Conservation (phyloP, 2,329 filamentous ascomycete species). For the Sporothrix variecibatus region DNA sequence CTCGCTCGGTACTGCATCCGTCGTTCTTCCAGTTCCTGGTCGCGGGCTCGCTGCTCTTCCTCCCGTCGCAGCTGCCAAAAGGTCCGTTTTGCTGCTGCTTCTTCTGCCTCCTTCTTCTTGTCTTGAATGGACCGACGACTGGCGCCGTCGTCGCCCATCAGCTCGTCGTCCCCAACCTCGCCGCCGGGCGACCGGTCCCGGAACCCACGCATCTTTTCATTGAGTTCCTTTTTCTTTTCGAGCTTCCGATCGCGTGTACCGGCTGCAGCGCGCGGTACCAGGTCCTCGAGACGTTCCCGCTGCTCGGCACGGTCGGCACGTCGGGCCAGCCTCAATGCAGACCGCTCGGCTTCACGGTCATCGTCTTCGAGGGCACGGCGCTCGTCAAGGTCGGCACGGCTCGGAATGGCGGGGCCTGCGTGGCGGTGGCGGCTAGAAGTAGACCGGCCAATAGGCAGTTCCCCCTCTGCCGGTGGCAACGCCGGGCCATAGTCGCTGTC, state of each 20-base stretch:
- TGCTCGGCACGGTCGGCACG: slow-evolving; percentile 66
- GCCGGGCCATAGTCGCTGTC: slow-evolving; percentile 22
- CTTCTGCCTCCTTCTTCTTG: slow-evolving; percentile 63
- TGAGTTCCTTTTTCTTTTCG: slow-evolving; percentile 77
- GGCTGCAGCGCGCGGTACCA: slow-evolving; percentile 80
- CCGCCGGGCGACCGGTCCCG: slow-evolving; percentile 65
- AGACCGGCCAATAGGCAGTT: too few relatives aligned
- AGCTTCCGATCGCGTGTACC: slow-evolving; percentile 81
- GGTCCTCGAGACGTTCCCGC: slow-evolving; percentile 74
- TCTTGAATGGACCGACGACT: slow-evolving; percentile 48
- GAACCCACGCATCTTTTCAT: slow-evolving; percentile 74
- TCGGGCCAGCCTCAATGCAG: slow-evolving; percentile 58
- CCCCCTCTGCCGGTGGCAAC: slow-evolving; percentile 2
- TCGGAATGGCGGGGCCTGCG: slow-evolving; percentile 66
- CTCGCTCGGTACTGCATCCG: slow-evolving; percentile 23
- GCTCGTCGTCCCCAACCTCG: slow-evolving; percentile 70
- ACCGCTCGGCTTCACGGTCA: slow-evolving; percentile 49
- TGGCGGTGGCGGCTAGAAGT: slow-evolving; percentile 30
- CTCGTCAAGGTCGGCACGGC: slow-evolving; percentile 70
- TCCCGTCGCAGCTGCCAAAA: slow-evolving; percentile 25
- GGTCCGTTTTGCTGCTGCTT: slow-evolving; percentile 71
- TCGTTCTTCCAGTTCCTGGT: slow-evolving; percentile 23
- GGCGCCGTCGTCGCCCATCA: slow-evolving; percentile 74
- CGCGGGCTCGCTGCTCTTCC: slow-evolving; percentile 25
- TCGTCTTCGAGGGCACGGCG: slow-evolving; percentile 53